Evolutionary conservation across 495 filamentous ascomycete genomes (phyloP).

Genomic region (Tuber umbilicatum): DNA sequence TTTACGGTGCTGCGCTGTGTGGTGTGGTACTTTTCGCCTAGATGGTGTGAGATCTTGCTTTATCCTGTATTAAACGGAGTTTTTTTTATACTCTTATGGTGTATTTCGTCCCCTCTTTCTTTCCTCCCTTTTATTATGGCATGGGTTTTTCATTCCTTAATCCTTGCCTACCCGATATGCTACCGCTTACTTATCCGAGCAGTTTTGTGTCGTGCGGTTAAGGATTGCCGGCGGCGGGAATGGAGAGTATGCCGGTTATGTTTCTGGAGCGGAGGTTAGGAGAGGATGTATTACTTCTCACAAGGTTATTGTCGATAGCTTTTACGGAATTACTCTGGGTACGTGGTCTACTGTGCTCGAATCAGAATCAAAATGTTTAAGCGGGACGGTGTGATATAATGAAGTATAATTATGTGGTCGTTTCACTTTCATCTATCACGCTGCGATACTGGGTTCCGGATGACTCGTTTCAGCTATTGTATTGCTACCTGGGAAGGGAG

Average conservation of each 20-base stretch:
- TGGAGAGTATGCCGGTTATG: background rate
- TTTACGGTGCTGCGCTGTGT: background rate
- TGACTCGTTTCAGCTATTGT: background rate
- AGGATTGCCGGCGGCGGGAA: background rate
- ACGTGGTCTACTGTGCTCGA: background rate
- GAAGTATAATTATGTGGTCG: background rate
- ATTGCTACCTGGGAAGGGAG: background rate
- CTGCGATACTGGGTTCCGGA: background rate
- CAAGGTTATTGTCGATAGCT: background rate
- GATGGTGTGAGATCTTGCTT: slow-evolving; percentile 10
- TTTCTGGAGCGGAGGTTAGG: background rate
- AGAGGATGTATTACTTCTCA: background rate
- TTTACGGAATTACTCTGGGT: background rate
- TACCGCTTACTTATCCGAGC: background rate
- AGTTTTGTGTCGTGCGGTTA: background rate
- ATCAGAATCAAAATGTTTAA: too few species aligned
- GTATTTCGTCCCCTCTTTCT: background rate
- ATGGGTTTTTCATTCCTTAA: background rate
- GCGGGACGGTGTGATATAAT: too few species aligned
- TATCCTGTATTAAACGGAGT: slow-evolving; percentile 15
- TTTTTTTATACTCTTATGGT: slow-evolving; percentile 10
- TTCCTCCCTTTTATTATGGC: background rate
- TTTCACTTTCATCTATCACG: background rate
- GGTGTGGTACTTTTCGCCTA: slow-evolving; percentile 3
- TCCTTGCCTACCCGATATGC: background rate